These are phyloP conservation scores for Verticillium zaregamsianum DNA, from an alignment of 2,329 filamentous ascomycete species.

Conservation along the genomic window DNA sequence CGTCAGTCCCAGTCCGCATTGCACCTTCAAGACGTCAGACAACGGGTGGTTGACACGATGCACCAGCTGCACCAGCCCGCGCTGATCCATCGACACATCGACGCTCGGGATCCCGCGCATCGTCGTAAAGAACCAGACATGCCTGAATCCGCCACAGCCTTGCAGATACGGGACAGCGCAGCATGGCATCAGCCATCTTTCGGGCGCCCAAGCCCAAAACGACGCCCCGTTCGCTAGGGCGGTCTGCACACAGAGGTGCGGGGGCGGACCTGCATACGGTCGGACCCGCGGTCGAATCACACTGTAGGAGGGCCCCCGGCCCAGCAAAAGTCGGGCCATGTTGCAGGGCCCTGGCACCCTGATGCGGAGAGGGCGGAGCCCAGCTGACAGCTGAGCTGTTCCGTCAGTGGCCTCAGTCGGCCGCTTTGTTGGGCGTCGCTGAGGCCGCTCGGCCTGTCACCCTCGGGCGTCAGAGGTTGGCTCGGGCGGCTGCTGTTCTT, in stretches of 20 bases:
- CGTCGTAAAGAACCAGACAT: background rate
- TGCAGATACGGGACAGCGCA: background rate
- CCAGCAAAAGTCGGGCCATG: background rate
- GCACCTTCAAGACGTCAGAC: background rate
- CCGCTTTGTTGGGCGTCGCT: background rate
- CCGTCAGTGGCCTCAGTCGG: background rate
- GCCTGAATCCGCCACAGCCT: background rate
- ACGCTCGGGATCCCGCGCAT: background rate
- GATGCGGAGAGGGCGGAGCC: background rate
- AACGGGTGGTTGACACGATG: background rate
- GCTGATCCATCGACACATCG: background rate
- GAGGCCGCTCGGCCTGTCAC: background rate
- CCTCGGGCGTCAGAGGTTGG: background rate
- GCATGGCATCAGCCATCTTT: background rate
- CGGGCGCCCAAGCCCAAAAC: background rate
- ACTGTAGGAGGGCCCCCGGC: background rate
- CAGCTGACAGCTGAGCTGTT: background rate
- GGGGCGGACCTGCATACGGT: constrained; percentile 1
- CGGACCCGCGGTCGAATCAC: constrained; percentile 1
- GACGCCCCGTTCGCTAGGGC: background rate
- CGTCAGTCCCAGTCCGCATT: background rate
- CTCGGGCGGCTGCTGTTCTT: background rate
- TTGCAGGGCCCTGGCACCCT: background rate
- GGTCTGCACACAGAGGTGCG: background rate
- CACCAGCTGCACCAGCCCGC: background rate